Evolutionary conservation across 768 basidiomycete genomes (phyloP).

Genomic region (Trametes meyenii): DNA sequence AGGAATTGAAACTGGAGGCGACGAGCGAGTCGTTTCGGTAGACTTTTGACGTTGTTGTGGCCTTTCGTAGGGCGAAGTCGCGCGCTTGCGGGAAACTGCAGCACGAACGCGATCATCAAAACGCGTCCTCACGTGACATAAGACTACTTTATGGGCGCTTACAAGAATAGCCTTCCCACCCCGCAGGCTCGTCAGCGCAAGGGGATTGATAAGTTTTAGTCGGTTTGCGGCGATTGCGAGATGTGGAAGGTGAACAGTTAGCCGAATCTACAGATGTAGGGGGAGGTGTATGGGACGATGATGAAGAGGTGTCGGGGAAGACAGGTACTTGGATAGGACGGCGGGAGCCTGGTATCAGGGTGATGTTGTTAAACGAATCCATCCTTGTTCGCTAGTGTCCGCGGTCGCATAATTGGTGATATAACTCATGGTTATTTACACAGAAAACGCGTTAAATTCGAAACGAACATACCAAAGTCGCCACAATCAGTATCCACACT

Average conservation of each 20-base stretch:
- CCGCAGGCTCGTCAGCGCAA: conserved; percentile 38
- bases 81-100: conserved; percentile 25
- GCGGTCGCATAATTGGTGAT: neutral
- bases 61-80: conserved; percentile 20
- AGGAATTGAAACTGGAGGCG: neutral
- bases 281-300: conserved; percentile 13
- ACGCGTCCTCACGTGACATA: conserved; percentile 18
- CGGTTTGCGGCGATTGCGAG: conserved; percentile 55
- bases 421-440: neutral
- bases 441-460: neutral
- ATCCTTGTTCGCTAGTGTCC: neutral
- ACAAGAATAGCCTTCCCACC: conserved; percentile 19
- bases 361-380: conserved; percentile 21
- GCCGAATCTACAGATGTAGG: neutral
- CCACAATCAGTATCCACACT: conserved; percentile 6
- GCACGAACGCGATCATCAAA: conserved; percentile 15
- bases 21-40: neutral
- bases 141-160: conserved; percentile 27
- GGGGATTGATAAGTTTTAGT: conserved; percentile 61
- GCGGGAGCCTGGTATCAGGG: conserved; percentile 22
- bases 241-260: conserved; percentile 25
- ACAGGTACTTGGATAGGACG: conserved; percentile 18
- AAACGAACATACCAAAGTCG: neutral
- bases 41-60: conserved; percentile 1
- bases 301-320: conserved; percentile 6